A percentile compares a stretch with the other conserved stretches of the same genome.
Evolutionary conservation across 441 rosid genomes (phyloP).

Genomic region (Syzygium malaccense): DNA sequence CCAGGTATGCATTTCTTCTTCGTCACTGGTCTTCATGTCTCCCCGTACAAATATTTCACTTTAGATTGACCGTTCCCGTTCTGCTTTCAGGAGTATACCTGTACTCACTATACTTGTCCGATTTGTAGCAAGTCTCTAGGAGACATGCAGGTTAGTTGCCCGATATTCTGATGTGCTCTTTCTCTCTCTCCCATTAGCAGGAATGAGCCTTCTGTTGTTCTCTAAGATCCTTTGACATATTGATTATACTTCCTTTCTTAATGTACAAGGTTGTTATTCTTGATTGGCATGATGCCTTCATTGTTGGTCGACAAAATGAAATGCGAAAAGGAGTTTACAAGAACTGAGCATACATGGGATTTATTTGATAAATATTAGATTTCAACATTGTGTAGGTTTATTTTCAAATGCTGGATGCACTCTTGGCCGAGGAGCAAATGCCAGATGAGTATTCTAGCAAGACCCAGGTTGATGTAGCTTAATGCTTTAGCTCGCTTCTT

Average conservation of each 20-base stretch:
- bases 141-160: constrained; percentile 76
- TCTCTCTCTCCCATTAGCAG: background rate
- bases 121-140: constrained; percentile 93
- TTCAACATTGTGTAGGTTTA: constrained; percentile 41
- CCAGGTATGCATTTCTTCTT: constrained; percentile 34
- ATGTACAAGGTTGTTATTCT: background rate
- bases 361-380: background rate
- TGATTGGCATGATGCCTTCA: background rate
- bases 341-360: background rate
- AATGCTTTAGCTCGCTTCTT: background rate
- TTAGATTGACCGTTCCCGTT: constrained; percentile 10
- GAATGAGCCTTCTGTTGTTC: background rate
- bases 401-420: constrained; percentile 76
- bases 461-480: constrained; percentile 55
- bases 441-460: constrained; percentile 59
- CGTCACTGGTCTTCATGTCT: background rate
- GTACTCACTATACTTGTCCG: constrained; percentile 72
- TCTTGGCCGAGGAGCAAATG: constrained; percentile 70
- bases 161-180: background rate
- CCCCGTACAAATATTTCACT: background rate
- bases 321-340: background rate
- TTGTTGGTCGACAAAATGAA: background rate
- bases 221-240: background rate
- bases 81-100: constrained; percentile 62
- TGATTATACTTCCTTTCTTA: background rate